A percentile compares a stretch with the other conserved stretches of the same genome.
phyloP scores from a whole-genome alignment of 2,329 filamentous ascomycete species.

The Leptographium galeiforme region DNA sequence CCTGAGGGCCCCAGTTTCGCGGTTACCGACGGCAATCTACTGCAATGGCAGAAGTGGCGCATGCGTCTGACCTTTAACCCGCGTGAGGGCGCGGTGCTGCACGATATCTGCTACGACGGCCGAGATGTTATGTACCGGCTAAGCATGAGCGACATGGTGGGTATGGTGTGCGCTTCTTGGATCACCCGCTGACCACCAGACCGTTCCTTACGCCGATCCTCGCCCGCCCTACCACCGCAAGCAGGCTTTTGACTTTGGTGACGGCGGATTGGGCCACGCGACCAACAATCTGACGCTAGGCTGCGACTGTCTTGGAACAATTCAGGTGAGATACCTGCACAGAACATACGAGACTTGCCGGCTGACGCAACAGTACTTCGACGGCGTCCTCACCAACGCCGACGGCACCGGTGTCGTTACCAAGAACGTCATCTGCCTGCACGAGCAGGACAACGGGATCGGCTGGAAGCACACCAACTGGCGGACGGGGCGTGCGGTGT shows the following conservation, averaged over 20 bases:
- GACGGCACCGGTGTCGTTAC: constrained; percentile 35
- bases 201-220: constrained; percentile 48
- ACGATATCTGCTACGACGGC: constrained; percentile 54
- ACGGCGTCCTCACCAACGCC: constrained; percentile 33
- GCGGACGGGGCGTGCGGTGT: not conserved
- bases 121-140: constrained; percentile 53
- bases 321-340: constrained; percentile 20
- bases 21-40: constrained; percentile 35
- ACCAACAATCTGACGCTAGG: constrained; percentile 58
- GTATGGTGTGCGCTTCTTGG: constrained; percentile 21
- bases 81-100: constrained; percentile 43
- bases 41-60: constrained; percentile 54
- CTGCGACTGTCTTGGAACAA: constrained; percentile 57
- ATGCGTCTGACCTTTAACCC: constrained; percentile 58
- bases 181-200: not conserved
- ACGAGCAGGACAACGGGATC: constrained; percentile 58
- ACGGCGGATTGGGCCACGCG: constrained; percentile 51
- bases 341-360: not conserved
- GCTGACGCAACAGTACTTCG: constrained; percentile 32
- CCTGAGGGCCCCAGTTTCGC: constrained; percentile 23
- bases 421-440: constrained; percentile 48
- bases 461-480: constrained; percentile 50
- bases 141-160: constrained; percentile 55
- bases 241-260: constrained; percentile 60
- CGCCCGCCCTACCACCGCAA: constrained; percentile 54